A percentile compares a stretch with the other conserved stretches of the same genome.
These are phyloP conservation scores for Rhinocladiella similis DNA, from an alignment of 2,329 filamentous ascomycete genomes.

Conservation along the genomic window DNA sequence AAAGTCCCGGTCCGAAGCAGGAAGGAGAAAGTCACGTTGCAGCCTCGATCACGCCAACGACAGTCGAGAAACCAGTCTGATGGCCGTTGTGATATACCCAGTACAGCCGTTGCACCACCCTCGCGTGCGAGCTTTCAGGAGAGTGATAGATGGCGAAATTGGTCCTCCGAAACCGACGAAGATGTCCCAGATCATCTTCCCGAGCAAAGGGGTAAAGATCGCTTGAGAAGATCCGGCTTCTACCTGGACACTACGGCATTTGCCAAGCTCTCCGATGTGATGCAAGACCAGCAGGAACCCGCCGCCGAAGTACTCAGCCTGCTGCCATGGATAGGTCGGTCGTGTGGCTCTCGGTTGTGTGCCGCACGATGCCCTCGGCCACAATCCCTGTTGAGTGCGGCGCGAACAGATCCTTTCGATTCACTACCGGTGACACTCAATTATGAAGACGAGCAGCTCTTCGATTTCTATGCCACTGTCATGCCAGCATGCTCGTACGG, in stretches of 20 bases:
- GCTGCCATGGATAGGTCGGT: neutral
- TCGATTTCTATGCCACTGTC: slow-evolving; percentile 43
- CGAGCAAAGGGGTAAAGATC: neutral
- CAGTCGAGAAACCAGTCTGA: neutral
- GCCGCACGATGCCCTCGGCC: slow-evolving; percentile 30
- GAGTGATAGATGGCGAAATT: neutral
- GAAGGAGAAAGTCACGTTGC: slow-evolving; percentile 1
- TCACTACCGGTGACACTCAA: slow-evolving; percentile 36
- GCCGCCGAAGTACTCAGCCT: slow-evolving; percentile 4
- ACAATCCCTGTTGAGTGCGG: slow-evolving; percentile 37
- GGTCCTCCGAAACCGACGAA: neutral
- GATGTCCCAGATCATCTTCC: neutral
- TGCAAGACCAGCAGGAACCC: slow-evolving; percentile 1
- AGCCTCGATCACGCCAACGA: slow-evolving; percentile 1
- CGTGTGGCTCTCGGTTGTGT: neutral
- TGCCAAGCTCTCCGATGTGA: slow-evolving; percentile 18
- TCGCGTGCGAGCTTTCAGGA: neutral
- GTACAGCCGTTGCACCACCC: neutral
- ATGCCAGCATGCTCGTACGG: slow-evolving; percentile 43
- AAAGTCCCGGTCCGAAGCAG: slow-evolving; percentile 4
- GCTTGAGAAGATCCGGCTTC: slow-evolving; percentile 1
- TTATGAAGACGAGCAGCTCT: slow-evolving; percentile 35
- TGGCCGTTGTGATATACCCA: neutral
- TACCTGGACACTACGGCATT: slow-evolving; percentile 12
- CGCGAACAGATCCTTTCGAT: slow-evolving; percentile 41